Evolutionary conservation across 2,329 filamentous ascomycete species (phyloP), one percentile per base, ranked within the genome.

Genomic region (Pseudonectria foliicola): DNA sequence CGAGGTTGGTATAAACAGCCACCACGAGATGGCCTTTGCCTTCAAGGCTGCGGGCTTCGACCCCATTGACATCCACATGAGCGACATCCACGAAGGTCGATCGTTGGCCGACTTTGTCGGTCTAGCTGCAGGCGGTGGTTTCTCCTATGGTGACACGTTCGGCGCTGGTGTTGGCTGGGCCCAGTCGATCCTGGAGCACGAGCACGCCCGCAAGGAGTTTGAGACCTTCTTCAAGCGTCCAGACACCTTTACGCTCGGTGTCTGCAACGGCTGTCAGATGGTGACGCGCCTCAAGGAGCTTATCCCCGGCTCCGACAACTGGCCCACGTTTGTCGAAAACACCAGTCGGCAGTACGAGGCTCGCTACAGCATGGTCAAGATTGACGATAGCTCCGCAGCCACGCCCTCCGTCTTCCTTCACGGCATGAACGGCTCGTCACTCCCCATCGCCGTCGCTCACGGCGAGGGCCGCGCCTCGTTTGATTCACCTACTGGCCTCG

Each of bases 101-200:
- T 88, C 85, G 0, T 78, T 98, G 7, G 73, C 80, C 27, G 81
- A 80, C 44, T 95, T 95, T 59, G 80, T 81, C 23, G 92, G 92
- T 48, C 73, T 96, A 30, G 92, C 90, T 25, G 88, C 88, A n/a
- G 94, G 89, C 46, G 92, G 92, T 56, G 92, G 92, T 32, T 96
- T 98, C 75, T 94, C 86, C 12, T 96, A 95, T 57, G 88, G 88
- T 49, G 85, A 90, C 50, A 66, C 69, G 12, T 61, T 96, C 1
- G 92, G 90, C 39, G 92, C 92, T n/a, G 92, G 92, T 34, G 84
- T 90, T 53, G 92, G 92, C 28, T 98, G 92, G 92, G 87, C 92
- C 4, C 89, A 93, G 63, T 90, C 85, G 2, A 88, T 96, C 26
- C 74, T 96, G 13, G 75, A 93, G 59, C 87, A 96, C 63, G 75